Evolutionary conservation across 139 green algal species (phyloP).

Genomic region (Pleodorina starrii): DNA sequence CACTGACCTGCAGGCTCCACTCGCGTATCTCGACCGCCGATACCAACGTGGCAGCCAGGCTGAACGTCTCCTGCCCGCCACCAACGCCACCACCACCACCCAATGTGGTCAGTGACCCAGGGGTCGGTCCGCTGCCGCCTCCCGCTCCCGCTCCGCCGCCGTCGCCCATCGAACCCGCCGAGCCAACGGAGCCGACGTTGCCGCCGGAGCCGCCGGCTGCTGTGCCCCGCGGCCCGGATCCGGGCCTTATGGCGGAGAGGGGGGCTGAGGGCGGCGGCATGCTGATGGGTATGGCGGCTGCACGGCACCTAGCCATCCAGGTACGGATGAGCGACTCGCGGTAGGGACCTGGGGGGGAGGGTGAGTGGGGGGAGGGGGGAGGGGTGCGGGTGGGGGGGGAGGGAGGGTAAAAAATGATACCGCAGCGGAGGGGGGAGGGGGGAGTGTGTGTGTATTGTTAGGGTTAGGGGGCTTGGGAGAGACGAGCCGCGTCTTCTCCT

Average conservation of each 20-base stretch:
- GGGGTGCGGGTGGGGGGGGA: background rate
- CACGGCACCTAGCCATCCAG: conserved; percentile 66
- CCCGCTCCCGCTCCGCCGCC: too few species aligned
- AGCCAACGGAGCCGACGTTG: too few species aligned
- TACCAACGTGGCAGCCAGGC: conserved; percentile 64
- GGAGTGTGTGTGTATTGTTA: too few species aligned
- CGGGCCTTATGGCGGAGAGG: background rate
- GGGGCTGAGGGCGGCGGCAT: background rate
- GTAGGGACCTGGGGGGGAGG: conserved; percentile 52
- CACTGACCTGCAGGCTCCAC: conserved; percentile 64
- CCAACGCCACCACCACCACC: too few species aligned
- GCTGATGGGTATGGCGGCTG: conserved; percentile 64
- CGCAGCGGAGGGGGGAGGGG: too few species aligned
- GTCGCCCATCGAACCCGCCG: too few species aligned
- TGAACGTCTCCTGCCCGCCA: conserved; percentile 28
- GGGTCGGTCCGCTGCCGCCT: background rate
- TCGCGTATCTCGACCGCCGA: conserved; percentile 77
- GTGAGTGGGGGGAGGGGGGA: background rate
- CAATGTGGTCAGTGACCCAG: background rate
- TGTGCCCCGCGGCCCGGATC: background rate
- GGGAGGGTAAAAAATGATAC: background rate
- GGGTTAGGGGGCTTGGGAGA: too few species aligned
- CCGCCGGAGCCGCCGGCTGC: too few species aligned
- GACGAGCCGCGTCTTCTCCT: too few species aligned
- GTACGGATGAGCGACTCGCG: conserved; percentile 59